A percentile compares a stretch with the other conserved stretches of the same genome.
Conservation (phyloP, 2,329 filamentous ascomycete genomes). For the Alternaria sp. region DNA sequence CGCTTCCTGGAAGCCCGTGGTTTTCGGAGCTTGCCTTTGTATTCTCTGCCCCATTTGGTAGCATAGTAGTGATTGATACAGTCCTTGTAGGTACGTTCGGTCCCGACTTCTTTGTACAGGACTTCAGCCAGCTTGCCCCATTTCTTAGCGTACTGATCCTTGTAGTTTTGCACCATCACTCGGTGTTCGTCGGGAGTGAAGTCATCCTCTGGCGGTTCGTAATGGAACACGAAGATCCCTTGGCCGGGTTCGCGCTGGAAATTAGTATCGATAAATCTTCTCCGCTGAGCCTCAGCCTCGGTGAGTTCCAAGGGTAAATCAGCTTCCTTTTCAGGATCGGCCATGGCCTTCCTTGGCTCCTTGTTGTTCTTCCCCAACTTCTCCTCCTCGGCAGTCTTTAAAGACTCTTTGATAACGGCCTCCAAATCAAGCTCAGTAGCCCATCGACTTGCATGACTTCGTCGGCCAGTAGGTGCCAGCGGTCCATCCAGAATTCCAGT, state of each 20-base stretch:
- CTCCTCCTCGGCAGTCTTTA: slow-evolving; percentile 72
- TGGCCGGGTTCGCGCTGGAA: slow-evolving; percentile 71
- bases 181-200: slow-evolving; percentile 76
- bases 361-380: slow-evolving; percentile 70
- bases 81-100: slow-evolving; percentile 74
- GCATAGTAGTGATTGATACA: slow-evolving; percentile 89
- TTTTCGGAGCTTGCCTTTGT: slow-evolving; percentile 73
- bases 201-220: slow-evolving; percentile 75
- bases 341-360: slow-evolving; percentile 70
- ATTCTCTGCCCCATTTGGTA: slow-evolving; percentile 76
- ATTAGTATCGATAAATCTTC: slow-evolving; percentile 70
- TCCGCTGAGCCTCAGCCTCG: slow-evolving; percentile 65
- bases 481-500: slow-evolving; percentile 41
- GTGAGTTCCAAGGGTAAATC: slow-evolving; percentile 74
- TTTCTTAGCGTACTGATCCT: slow-evolving; percentile 76
- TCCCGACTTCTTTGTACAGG: slow-evolving; percentile 57
- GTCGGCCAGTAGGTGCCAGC: slow-evolving; percentile 41
- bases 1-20: slow-evolving; percentile 42
- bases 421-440: slow-evolving; percentile 76
- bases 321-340: slow-evolving; percentile 79
- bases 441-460: slow-evolving; percentile 45
- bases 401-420: slow-evolving; percentile 74
- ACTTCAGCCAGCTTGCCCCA: slow-evolving; percentile 79
- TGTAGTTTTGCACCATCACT: slow-evolving; percentile 76
- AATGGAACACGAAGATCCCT: slow-evolving; percentile 74